Evolutionary conservation across 75 land plant species (phyloP).

Genomic region (Sequoia sempervirens): DNA sequence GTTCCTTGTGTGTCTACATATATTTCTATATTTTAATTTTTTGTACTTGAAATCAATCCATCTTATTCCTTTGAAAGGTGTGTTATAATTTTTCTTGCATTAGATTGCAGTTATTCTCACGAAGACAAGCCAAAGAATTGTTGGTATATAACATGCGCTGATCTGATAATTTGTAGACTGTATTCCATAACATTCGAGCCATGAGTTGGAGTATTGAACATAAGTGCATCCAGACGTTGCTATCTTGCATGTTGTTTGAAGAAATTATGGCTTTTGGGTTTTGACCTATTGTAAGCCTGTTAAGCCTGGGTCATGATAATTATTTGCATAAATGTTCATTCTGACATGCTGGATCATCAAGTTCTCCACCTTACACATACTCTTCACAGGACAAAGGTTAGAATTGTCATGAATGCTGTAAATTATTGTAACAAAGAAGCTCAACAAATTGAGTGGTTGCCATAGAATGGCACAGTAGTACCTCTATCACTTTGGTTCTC

Average conservation of each 20-base stretch:
- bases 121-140: background rate
- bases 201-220: background rate
- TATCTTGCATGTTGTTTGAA: no score
- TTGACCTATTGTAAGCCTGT: background rate
- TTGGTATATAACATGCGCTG: background rate
- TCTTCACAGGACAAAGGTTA: no score
- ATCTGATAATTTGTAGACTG: background rate
- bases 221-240: background rate
- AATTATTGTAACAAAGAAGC: background rate
- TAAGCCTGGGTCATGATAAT: background rate
- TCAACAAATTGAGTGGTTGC: background rate
- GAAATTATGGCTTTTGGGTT: background rate
- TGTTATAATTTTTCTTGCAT: background rate
- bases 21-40: background rate
- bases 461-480: background rate
- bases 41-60: background rate
- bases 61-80: background rate
- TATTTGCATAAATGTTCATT: background rate
- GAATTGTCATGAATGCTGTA: background rate
- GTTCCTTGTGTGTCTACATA: background rate
- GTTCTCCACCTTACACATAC: no score
- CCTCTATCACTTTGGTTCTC: background rate
- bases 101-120: background rate
- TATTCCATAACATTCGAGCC: background rate
- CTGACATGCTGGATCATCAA: no score